Conservation (phyloP, 495 filamentous ascomycete species). For the Penicillium chermesinum region DNA sequence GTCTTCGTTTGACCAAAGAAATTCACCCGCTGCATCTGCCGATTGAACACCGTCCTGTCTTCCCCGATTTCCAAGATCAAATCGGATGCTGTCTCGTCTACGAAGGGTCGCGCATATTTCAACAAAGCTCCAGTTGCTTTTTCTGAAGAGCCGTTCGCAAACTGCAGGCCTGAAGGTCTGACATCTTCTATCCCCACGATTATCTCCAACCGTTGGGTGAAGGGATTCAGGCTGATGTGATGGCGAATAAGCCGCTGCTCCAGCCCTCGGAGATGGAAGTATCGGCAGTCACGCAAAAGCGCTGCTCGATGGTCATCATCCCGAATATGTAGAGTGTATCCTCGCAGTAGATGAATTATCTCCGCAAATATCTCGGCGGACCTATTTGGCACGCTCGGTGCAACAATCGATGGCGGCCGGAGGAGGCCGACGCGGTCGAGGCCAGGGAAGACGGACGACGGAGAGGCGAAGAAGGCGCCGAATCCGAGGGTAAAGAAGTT, state of each 20-base stretch:
- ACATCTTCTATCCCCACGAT: constrained; percentile 78
- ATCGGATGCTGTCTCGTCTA: constrained; percentile 66
- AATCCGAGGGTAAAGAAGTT: constrained; percentile 97
- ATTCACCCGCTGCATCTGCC: constrained; percentile 52
- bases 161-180: constrained; percentile 72
- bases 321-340: constrained; percentile 79
- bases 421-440: constrained; percentile 75
- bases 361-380: constrained; percentile 77
- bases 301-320: constrained; percentile 72
- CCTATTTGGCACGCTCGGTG: constrained; percentile 74
- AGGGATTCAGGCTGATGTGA: constrained; percentile 68
- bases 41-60: constrained; percentile 61
- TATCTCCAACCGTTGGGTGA: constrained; percentile 66
- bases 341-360: constrained; percentile 75
- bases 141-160: constrained; percentile 42
- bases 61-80: constrained; percentile 74
- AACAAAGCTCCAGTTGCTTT: constrained; percentile 52
- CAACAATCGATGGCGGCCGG: constrained; percentile 79
- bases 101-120: constrained; percentile 75
- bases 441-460: constrained; percentile 79
- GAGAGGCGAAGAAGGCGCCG: constrained; percentile 78
- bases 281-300: constrained; percentile 81
- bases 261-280: constrained; percentile 85
- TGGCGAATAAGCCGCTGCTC: constrained; percentile 85
- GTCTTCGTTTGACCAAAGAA: constrained; percentile 66